phyloP scores from a whole-genome alignment of 352 stramenopile species.

The Globisporangium cylindrosporum region DNA sequence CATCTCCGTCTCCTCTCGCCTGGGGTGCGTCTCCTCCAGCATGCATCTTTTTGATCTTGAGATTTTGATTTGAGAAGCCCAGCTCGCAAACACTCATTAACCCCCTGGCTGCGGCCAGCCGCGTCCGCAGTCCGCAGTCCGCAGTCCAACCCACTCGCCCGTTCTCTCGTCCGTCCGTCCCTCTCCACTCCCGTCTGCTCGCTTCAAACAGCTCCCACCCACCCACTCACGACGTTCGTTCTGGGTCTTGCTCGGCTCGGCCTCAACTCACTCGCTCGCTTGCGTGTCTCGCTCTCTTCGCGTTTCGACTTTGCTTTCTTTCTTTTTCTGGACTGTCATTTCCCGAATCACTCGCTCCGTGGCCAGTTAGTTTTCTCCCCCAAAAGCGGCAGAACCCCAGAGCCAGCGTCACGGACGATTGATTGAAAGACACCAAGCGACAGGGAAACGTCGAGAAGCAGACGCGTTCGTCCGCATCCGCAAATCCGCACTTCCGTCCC shows the following conservation, averaged over 20 bases:
- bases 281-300: conserved; percentile 6
- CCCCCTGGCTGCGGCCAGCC: too few species aligned
- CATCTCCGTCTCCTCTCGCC: conserved; percentile 11
- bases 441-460: background rate
- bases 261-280: background rate
- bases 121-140: background rate
- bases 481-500: too few species aligned
- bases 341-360: conserved; percentile 13
- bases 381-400: background rate
- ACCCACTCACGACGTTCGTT: background rate
- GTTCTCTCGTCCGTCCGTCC: conserved; percentile 11
- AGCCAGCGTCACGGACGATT: background rate
- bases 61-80: background rate
- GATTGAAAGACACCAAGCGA: background rate
- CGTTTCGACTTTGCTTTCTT: background rate
- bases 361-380: background rate
- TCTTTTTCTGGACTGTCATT: conserved; percentile 13
- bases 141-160: conserved; percentile 8
- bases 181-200: conserved; percentile 9
- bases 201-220: conserved; percentile 17
- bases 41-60: conserved; percentile 7
- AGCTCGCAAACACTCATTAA: conserved; percentile 11
- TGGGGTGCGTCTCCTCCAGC: conserved; percentile 5
- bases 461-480: background rate
- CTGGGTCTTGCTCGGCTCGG: background rate